phyloP scores from a whole-genome alignment of 345 rosid genomes.

The Trapa bicornis region DNA sequence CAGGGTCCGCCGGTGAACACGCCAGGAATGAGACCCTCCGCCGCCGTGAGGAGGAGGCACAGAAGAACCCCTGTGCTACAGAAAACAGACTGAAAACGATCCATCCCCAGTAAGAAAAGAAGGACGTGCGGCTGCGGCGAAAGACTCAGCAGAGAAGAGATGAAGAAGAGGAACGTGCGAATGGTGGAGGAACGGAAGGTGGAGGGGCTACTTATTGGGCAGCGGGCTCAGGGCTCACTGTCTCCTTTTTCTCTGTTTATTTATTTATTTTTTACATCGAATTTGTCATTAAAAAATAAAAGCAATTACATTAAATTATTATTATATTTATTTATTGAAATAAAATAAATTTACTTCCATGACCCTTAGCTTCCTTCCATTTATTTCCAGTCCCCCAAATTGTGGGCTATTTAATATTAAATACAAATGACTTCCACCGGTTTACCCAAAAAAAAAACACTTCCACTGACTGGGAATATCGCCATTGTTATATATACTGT shows the following conservation, averaged over 20 bases:
- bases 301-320: too few relatives aligned
- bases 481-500: too few relatives aligned
- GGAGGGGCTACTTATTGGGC: conserved; percentile 26
- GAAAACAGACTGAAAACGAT: not conserved
- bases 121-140: conserved; percentile 4
- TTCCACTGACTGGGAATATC: too few relatives aligned
- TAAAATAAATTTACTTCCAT: too few relatives aligned
- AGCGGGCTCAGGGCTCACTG: not conserved
- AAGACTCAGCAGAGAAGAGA: conserved; percentile 12
- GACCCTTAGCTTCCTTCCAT: too few relatives aligned
- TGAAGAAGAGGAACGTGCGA: conserved; percentile 10
- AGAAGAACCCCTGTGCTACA: conserved; percentile 15
- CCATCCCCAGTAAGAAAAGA: conserved; percentile 4
- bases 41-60: conserved; percentile 9
- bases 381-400: too few relatives aligned
- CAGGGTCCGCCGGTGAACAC: conserved; percentile 27
- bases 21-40: conserved; percentile 27
- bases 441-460: too few relatives aligned
- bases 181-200: conserved; percentile 16
- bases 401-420: too few relatives aligned
- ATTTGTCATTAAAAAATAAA: not conserved
- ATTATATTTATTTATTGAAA: too few relatives aligned
- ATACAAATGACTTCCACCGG: too few relatives aligned
- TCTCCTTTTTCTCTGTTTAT: not conserved
- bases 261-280: not conserved